Evolutionary conservation across 2,329 filamentous ascomycete species (phyloP).

Genomic region (Paramyrothecium sp.): DNA sequence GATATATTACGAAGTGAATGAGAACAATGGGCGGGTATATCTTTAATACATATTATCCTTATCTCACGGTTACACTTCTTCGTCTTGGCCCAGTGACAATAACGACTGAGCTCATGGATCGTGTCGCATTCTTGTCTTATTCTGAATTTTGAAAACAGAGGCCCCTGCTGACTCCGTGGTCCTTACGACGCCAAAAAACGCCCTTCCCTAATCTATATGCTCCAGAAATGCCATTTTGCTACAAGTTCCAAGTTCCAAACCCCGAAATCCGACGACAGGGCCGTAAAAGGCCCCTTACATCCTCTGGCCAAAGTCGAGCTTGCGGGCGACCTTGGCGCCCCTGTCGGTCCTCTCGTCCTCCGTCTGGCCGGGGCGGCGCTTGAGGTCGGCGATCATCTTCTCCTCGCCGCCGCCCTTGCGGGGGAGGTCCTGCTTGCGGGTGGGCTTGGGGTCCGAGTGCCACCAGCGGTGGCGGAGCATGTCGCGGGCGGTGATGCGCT

Average conservation of each 20-base stretch:
- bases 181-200: too few species aligned
- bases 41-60: constrained; percentile 9
- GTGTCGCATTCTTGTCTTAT: too few species aligned
- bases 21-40: constrained; percentile 7
- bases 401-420: constrained; percentile 70
- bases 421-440: constrained; percentile 77
- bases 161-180: too few species aligned
- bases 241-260: not conserved
- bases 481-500: constrained; percentile 72
- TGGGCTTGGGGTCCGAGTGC: constrained; percentile 79
- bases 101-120: too few species aligned
- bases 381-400: constrained; percentile 80
- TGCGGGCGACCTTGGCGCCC: constrained; percentile 75
- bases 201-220: too few species aligned
- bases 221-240: not conserved
- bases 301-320: constrained; percentile 69
- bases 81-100: too few species aligned
- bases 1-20: not conserved
- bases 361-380: constrained; percentile 66
- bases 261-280: too few species aligned
- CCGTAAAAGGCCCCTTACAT: too few species aligned
- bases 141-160: too few species aligned
- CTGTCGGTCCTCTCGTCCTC: constrained; percentile 54
- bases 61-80: not conserved
- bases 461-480: constrained; percentile 86